Evolutionary conservation across 805 yeast genomes (phyloP), one percentile per base, ranked within the genome.

Genomic region (Ogataea ramenticola): DNA sequence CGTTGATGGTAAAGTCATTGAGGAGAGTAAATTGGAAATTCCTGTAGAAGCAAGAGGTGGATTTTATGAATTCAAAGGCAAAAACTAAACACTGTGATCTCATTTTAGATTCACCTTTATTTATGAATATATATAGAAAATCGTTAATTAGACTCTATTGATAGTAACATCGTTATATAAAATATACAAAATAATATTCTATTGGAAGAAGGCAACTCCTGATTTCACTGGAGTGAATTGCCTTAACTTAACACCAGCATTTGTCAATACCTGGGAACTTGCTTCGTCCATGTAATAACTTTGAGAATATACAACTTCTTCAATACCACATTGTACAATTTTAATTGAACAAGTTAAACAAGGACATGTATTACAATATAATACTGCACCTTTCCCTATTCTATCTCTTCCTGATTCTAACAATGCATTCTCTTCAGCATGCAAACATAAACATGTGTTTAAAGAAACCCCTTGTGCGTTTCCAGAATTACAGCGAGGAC

Each of bases 351-450:
- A 93, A 0, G 99, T 93, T 46, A 93, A 68, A 60, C 99, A 93
- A 0, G 99, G 99, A 56, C 99, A 86, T 0, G 99, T 93, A 61
- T 93, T 93, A 65, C 99, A 93, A 60, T 93, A 93, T 45, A 89
- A 64, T 0, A 79, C 80, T 9, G 86, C 80, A 35, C 68, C 63
- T 11, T 64, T 64, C 0, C 86, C 86, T 11, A 87, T 75, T 44
- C 98, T 68, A 51, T 86, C 96, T 49, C 97, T 72, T 1, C 99
- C 99, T 8, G 96, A 87, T 61, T 93, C 99, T 41, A 93, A 63
- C 34, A 93, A 67, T 0, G 99, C 98, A 61, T 93, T 93, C 54
- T 93, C 99, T 61, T 93, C 99, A 0, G 98, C 99, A 61, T 93
- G 99, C 30, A 93, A 65, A 61, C 99, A 93, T 40, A 93, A 64